These are phyloP conservation scores for Babesia bigemina DNA, from an alignment of 169 alveolate species.

Conservation along the genomic window DNA sequence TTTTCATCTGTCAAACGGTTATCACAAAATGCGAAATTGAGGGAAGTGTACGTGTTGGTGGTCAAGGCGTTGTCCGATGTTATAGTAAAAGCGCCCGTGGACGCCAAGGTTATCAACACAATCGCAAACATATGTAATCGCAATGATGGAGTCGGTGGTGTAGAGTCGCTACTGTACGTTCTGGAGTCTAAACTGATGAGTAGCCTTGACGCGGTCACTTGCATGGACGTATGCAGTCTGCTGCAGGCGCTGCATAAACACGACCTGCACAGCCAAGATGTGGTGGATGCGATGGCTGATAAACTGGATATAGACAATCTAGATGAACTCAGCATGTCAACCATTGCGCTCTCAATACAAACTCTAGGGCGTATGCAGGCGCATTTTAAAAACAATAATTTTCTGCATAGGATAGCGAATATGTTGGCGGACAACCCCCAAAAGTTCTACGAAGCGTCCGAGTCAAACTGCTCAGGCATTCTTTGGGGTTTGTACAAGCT, in stretches of 20 bases:
- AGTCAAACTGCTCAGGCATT: slow-evolving; percentile 47
- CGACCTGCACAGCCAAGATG: slow-evolving; percentile 56
- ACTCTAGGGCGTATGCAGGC: slow-evolving; percentile 64
- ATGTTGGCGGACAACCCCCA: slow-evolving; percentile 22
- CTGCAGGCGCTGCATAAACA: slow-evolving; percentile 49
- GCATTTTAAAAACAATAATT: not conserved
- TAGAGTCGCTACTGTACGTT: slow-evolving; percentile 43
- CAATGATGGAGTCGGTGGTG: slow-evolving; percentile 40
- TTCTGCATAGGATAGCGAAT: slow-evolving; percentile 34
- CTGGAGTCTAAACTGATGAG: slow-evolving; percentile 26
- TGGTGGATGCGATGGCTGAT: slow-evolving; percentile 45
- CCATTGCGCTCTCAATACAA: slow-evolving; percentile 41
- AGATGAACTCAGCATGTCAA: slow-evolving; percentile 25
- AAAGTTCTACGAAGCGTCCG: slow-evolving; percentile 14
- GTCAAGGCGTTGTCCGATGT: slow-evolving; percentile 5
- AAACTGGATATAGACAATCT: slow-evolving; percentile 30
- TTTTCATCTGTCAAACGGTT: slow-evolving; percentile 30
- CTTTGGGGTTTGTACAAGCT: slow-evolving; percentile 58
- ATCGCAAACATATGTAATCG: slow-evolving; percentile 35
- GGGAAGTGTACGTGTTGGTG: slow-evolving; percentile 4
- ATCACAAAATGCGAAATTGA: slow-evolving; percentile 1
- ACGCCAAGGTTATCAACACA: slow-evolving; percentile 11
- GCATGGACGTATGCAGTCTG: slow-evolving; percentile 41
- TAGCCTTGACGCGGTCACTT: not conserved
- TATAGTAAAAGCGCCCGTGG: not conserved